Evolutionary conservation across 345 rosid genomes (phyloP).

Genomic region (Syzygium aqueum): DNA sequence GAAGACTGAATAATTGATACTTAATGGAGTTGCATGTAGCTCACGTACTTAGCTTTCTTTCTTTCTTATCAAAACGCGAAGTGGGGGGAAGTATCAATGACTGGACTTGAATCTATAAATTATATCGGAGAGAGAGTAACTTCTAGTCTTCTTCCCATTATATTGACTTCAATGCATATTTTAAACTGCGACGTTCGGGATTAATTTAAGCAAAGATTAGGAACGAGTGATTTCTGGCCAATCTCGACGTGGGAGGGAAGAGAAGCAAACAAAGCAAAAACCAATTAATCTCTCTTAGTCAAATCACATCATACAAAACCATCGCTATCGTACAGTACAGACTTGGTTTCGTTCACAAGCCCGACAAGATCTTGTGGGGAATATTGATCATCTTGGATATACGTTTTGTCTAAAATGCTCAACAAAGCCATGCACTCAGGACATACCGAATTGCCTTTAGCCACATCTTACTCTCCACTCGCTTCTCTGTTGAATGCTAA

Average conservation of each 20-base stretch:
- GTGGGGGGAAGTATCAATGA: neutral
- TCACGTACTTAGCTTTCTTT: neutral
- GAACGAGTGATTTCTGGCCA: neutral
- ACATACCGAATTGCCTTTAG: neutral
- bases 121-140: neutral
- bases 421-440: neutral
- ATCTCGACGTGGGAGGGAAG: neutral
- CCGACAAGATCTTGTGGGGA: slow-evolving; percentile 19
- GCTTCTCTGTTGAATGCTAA: neutral
- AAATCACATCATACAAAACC: neutral
- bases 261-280: neutral
- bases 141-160: neutral
- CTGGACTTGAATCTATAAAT: neutral
- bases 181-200: neutral
- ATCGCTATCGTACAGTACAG: neutral
- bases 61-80: neutral
- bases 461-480: neutral
- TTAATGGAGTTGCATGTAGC: neutral
- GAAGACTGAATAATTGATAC: neutral
- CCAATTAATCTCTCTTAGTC: neutral
- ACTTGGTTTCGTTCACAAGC: neutral
- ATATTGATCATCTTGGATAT: slow-evolving; percentile 3
- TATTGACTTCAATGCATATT: neutral
- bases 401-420: neutral
- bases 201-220: neutral